These are phyloP conservation scores for Aspergillus floridensis DNA, from an alignment of 2,329 filamentous ascomycete genomes.

Conservation along the genomic window DNA sequence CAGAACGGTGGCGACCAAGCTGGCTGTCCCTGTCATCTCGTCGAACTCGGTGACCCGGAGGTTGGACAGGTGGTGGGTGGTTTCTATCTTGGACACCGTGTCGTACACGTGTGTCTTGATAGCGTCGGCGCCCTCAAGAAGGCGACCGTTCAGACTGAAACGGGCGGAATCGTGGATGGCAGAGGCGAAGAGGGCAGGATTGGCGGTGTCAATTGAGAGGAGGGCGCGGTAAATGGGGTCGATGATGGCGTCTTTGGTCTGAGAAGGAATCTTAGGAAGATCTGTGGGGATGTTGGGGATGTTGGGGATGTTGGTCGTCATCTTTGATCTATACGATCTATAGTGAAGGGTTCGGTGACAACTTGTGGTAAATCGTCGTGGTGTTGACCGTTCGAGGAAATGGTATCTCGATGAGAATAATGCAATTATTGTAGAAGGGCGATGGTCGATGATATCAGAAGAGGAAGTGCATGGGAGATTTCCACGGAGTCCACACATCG, in stretches of 20 bases:
- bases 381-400: too few relatives aligned
- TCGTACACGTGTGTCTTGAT: constrained; percentile 21
- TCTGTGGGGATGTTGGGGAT: background rate
- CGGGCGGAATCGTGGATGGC: constrained; percentile 22
- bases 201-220: constrained; percentile 27
- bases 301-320: background rate
- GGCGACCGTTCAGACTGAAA: constrained; percentile 17
- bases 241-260: constrained; percentile 29
- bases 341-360: too few relatives aligned
- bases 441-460: too few relatives aligned
- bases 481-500: too few relatives aligned
- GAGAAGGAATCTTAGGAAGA: background rate
- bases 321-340: too few relatives aligned
- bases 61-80: constrained; percentile 24
- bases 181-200: constrained; percentile 29
- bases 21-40: constrained; percentile 12
- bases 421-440: too few relatives aligned
- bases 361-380: too few relatives aligned
- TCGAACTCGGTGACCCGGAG: constrained; percentile 19
- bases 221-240: constrained; percentile 32
- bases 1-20: constrained; percentile 17
- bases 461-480: too few relatives aligned
- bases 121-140: constrained; percentile 18
- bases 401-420: too few relatives aligned
- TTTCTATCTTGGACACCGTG: constrained; percentile 28